Evolutionary conservation across 495 filamentous ascomycete genomes (phyloP), one percentile per base, ranked within the genome.

Genomic region (Aspergillus incahuasiensis): DNA sequence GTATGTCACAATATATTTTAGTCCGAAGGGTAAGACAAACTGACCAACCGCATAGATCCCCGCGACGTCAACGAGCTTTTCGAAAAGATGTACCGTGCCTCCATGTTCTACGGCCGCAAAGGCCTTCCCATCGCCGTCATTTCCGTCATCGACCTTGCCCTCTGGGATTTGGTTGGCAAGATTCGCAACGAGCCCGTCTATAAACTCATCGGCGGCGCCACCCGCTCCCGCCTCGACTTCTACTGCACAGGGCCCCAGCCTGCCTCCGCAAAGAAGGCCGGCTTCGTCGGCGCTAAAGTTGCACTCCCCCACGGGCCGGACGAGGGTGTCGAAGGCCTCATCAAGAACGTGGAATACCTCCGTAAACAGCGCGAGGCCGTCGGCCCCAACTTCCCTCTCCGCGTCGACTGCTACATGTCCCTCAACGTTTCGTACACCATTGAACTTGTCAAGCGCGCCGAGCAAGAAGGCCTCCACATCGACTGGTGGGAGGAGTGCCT

Each of bases 401-500:
- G 91, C 76, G 91, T 96, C 3, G 91, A 96, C 73, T 96, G 91
- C 79, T 96, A 95, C 74, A 96, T 96, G 91, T 90, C 87, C 52
- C 76, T 96, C 58, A 95, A 90, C 61, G 91, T 96, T 20, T 76
- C 88, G 5, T 96, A 96, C 72, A 95, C 89, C 0, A 95, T 96
- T 57, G 86, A 95, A 68, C 78, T 96, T 12, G 91, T 87, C 35
- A 88, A 90, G 70, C 84, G 83, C 22, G 90, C 86, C 59, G 87
- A 86, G 44, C 87, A 85, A 49, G 71, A 86, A 52, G 84, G 90
- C 40, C 81, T 96, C 54, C 81, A 94, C 71, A 92, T 96, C 67
- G 87, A 95, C 75, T 96, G 91, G 91, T 96, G 89, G 89, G 91
- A 96, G 77, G 91, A 96, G 73, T 94, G 90, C 56, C 76, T 96